A percentile compares a stretch with the other conserved stretches of the same genome.
phyloP scores from a whole-genome alignment of 129 eudicot genomes.

The Flaveria ramosissima region DNA sequence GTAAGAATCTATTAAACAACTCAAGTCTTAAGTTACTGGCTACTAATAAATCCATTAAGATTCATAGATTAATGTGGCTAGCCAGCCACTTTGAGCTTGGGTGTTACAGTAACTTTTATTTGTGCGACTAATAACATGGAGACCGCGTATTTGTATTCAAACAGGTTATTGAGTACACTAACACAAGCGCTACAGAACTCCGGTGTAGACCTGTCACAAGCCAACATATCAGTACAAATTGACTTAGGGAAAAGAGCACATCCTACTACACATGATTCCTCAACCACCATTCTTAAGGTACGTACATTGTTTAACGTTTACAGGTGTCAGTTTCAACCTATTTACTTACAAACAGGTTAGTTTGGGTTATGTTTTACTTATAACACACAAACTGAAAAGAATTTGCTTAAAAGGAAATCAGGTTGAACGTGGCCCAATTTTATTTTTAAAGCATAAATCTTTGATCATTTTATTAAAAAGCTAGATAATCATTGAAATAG shows the following conservation, averaged over 20 bases:
- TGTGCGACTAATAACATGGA: neutral
- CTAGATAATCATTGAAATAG: neutral
- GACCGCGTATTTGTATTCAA: constrained; percentile 6
- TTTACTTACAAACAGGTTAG: too few relatives aligned
- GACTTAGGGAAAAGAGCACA: constrained; percentile 41
- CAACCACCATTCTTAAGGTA: constrained; percentile 59
- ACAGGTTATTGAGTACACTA: constrained; percentile 42
- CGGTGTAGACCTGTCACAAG: constrained; percentile 42
- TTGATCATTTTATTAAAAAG: neutral
- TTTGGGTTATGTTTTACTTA: neutral
- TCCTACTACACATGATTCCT: constrained; percentile 38
- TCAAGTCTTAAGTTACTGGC: neutral
- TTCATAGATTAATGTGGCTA: neutral
- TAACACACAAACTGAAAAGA: neutral
- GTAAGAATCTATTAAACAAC: constrained; percentile 39
- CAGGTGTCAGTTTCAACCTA: neutral
- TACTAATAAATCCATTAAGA: neutral
- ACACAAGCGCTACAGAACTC: constrained; percentile 41
- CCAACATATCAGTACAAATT: constrained; percentile 42
- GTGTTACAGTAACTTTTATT: neutral
- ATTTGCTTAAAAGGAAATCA: neutral
- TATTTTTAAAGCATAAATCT: neutral
- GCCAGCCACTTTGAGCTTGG: neutral
- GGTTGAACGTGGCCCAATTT: neutral
- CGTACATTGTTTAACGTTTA: neutral